phyloP scores from a whole-genome alignment of 345 rosid genomes.

The Litchi chinensis region DNA sequence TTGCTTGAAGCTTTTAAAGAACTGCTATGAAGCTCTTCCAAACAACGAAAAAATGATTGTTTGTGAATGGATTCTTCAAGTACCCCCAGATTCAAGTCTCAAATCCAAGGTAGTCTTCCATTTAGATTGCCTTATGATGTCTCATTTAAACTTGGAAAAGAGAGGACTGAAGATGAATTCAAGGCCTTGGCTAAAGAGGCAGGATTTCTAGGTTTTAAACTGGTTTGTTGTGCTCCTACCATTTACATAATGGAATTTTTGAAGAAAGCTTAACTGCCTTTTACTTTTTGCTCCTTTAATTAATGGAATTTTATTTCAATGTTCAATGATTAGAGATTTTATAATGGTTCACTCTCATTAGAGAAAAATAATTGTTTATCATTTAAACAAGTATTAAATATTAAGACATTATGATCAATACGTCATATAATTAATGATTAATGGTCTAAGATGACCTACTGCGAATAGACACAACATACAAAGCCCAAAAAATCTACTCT shows the following conservation, averaged over 20 bases:
- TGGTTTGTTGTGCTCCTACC: slow-evolving; percentile 57
- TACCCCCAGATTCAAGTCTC: slow-evolving; percentile 67
- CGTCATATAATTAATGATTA: too few relatives aligned
- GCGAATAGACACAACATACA: too few relatives aligned
- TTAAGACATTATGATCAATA: too few relatives aligned
- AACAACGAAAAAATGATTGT: slow-evolving; percentile 73
- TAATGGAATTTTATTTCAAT: too few relatives aligned
- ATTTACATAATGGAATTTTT: slow-evolving; percentile 71
- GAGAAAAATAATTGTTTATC: too few relatives aligned
- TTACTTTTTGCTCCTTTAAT: too few relatives aligned
- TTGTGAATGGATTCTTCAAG: slow-evolving; percentile 75
- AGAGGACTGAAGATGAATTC: slow-evolving; percentile 79
- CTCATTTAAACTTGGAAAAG: slow-evolving; percentile 89
- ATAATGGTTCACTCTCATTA: too few relatives aligned
- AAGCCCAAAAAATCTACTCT: too few relatives aligned
- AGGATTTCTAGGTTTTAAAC: slow-evolving; percentile 70
- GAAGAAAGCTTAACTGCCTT: slow-evolving; percentile 39
- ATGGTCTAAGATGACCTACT: too few relatives aligned
- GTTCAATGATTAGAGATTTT: too few relatives aligned
- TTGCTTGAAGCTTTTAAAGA: slow-evolving; percentile 63
- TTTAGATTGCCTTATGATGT: slow-evolving; percentile 79
- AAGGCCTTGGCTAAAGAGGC: slow-evolving; percentile 69
- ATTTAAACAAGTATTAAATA: too few relatives aligned
- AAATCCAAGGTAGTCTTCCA: slow-evolving; percentile 66
- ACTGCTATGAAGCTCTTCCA: slow-evolving; percentile 78